These are phyloP conservation scores for Arachnopeziza araneosa DNA, from an alignment of 2,329 filamentous ascomycete species.

Conservation along the genomic window DNA sequence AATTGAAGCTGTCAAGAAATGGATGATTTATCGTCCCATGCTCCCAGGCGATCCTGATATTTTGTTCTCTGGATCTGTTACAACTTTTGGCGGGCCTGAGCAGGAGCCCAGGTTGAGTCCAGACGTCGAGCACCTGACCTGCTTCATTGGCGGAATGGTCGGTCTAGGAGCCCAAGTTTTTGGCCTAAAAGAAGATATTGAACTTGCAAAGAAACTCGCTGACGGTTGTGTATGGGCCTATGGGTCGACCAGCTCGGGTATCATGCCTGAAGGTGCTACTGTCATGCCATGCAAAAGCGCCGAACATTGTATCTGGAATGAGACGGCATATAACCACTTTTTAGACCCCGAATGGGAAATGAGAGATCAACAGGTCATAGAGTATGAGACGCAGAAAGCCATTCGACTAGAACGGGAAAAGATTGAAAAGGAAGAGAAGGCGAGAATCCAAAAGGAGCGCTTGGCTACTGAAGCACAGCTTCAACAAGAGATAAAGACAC, in stretches of 20 bases:
- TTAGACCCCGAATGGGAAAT: conserved; percentile 35
- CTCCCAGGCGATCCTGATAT: conserved; percentile 60
- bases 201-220: conserved; percentile 56
- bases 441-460: neutral
- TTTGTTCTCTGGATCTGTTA: conserved; percentile 64
- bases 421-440: conserved; percentile 31
- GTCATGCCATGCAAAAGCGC: conserved; percentile 42
- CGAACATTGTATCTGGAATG: conserved; percentile 27
- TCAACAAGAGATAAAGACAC: neutral
- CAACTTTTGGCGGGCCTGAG: conserved; percentile 38
- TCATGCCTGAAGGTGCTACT: conserved; percentile 57
- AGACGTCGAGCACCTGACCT: conserved; percentile 52
- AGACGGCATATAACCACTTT: conserved; percentile 23
- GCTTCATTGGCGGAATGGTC: conserved; percentile 67
- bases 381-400: conserved; percentile 36
- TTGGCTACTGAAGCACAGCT: conserved; percentile 2
- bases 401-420: conserved; percentile 30
- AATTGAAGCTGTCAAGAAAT: conserved; percentile 61
- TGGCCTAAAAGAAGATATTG: conserved; percentile 51
- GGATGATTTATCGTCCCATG: conserved; percentile 76
- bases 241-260: conserved; percentile 50
- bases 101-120: conserved; percentile 38
- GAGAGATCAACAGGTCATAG: conserved; percentile 39
- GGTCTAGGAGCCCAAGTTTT: conserved; percentile 61
- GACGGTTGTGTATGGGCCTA: conserved; percentile 69